Conservation (phyloP, 805 yeast genomes). For the Candida coquimbonensis region DNA sequence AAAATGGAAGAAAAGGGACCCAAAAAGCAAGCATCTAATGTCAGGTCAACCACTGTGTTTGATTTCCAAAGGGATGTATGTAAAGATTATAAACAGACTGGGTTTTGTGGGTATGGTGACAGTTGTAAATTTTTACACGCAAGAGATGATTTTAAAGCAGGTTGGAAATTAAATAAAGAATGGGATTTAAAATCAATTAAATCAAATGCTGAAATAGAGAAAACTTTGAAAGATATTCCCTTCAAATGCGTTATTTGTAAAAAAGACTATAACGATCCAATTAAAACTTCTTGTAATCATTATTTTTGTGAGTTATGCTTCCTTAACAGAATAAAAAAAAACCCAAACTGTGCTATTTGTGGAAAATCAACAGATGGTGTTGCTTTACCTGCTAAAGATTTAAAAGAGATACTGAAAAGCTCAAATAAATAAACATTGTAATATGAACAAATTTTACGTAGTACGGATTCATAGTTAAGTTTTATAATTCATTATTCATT, state of each 20-base stretch:
- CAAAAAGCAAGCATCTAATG: slow-evolving; percentile 35
- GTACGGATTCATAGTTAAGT: too few species aligned
- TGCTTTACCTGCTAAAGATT: slow-evolving; percentile 43
- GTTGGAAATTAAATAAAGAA: slow-evolving; percentile 58
- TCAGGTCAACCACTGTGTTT: slow-evolving; percentile 59
- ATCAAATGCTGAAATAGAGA: slow-evolving; percentile 19
- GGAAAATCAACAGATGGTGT: slow-evolving; percentile 53
- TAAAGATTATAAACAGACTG: slow-evolving; percentile 84
- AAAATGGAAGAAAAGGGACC: slow-evolving; percentile 29
- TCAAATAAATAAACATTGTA: background rate
- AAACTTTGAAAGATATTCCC: slow-evolving; percentile 34
- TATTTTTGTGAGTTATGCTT: slow-evolving; percentile 60
- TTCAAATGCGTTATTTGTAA: slow-evolving; percentile 60
- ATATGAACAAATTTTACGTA: too few species aligned
- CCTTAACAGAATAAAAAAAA: slow-evolving; percentile 35
- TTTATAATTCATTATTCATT: background rate
- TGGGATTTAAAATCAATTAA: slow-evolving; percentile 44
- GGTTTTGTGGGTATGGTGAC: slow-evolving; percentile 96
- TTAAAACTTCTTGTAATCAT: slow-evolving; percentile 56
- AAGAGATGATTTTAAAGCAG: slow-evolving; percentile 75
- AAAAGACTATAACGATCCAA: slow-evolving; percentile 45
- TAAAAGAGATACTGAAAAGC: slow-evolving; percentile 21
- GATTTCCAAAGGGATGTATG: slow-evolving; percentile 95
- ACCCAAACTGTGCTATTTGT: slow-evolving; percentile 49
- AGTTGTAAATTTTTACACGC: slow-evolving; percentile 91